Percentiles rank a stretch among this genome's conserved stretches.
Conservation (phyloP, 805 yeast genomes). For the Metschnikowia hibisci region DNA sequence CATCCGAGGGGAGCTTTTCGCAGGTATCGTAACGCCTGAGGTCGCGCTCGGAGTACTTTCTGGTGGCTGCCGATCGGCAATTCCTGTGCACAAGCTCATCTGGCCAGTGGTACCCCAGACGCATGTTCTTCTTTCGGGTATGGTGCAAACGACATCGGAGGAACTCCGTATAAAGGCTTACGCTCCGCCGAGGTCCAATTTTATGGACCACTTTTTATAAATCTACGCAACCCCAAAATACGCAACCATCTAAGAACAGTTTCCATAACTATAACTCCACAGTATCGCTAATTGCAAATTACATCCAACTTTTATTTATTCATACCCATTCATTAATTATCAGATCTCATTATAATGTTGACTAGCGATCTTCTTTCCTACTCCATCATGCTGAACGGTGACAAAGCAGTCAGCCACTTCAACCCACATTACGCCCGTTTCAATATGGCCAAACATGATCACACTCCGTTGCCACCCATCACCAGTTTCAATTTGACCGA, state of each 20-base stretch:
- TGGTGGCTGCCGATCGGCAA: slow-evolving; percentile 1
- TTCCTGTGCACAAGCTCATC: slow-evolving; percentile 3
- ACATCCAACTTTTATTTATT: too few relatives aligned
- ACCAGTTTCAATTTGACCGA: slow-evolving; percentile 18
- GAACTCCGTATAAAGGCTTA: slow-evolving; percentile 12
- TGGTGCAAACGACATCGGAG: slow-evolving; percentile 16
- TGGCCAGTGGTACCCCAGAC: slow-evolving; percentile 20
- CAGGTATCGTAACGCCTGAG: slow-evolving; percentile 1
- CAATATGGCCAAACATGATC: slow-evolving; percentile 3
- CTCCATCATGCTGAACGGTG: slow-evolving; percentile 35
- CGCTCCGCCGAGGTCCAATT: slow-evolving; percentile 4
- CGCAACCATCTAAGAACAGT: background rate
- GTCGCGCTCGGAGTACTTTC: slow-evolving; percentile 7
- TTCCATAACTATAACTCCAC: background rate
- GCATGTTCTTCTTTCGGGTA: slow-evolving; percentile 15
- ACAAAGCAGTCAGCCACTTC: slow-evolving; percentile 16
- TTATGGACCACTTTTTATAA: background rate
- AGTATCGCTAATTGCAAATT: too few relatives aligned
- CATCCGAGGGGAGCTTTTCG: slow-evolving; percentile 9
- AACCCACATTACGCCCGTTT: slow-evolving; percentile 18
- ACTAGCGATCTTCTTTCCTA: slow-evolving; percentile 35
- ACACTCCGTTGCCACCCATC: slow-evolving; percentile 16
- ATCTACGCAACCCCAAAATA: background rate
- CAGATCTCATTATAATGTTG: too few relatives aligned
- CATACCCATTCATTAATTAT: too few relatives aligned